These are phyloP conservation scores for Cystobasidiopsis lactophilus DNA, from an alignment of 768 basidiomycete genomes.

Conservation along the genomic window DNA sequence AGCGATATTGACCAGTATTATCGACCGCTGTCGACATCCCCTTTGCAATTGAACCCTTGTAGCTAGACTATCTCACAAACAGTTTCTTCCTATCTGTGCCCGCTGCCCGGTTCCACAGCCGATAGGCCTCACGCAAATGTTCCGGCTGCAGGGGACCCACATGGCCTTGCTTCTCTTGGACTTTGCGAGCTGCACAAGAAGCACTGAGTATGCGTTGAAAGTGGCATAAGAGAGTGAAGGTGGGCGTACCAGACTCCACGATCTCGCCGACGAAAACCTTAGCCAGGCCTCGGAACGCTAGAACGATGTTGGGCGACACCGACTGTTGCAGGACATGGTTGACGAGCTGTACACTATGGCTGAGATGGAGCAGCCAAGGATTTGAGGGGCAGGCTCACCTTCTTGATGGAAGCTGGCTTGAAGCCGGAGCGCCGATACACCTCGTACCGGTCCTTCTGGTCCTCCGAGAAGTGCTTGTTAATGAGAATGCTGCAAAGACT, in stretches of 20 bases:
- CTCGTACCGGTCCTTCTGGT: slow-evolving; percentile 72
- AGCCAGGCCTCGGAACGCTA: slow-evolving; percentile 57
- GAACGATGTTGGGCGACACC: slow-evolving; percentile 66
- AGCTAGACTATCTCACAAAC: slow-evolving; percentile 37
- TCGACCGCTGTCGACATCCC: too few species aligned
- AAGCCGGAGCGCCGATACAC: slow-evolving; percentile 64
- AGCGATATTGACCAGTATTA: too few species aligned
- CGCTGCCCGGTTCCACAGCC: slow-evolving; percentile 55
- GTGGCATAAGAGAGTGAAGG: neutral
- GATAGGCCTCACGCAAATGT: slow-evolving; percentile 71
- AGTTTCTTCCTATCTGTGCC: slow-evolving; percentile 54
- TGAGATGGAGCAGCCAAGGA: too few species aligned
- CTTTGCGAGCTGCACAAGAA: slow-evolving; percentile 39
- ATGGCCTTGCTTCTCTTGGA: slow-evolving; percentile 49
- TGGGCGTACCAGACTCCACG: slow-evolving; percentile 50
- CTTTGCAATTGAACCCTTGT: too few species aligned
- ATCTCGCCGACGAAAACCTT: slow-evolving; percentile 90
- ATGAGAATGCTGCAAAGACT: neutral
- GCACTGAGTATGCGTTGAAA: neutral
- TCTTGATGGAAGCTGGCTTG: slow-evolving; percentile 59
- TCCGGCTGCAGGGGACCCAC: slow-evolving; percentile 64
- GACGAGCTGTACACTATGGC: slow-evolving; percentile 57
- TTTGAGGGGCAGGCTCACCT: slow-evolving; percentile 35
- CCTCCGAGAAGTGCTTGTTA: slow-evolving; percentile 46
- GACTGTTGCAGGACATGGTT: slow-evolving; percentile 60